Conservation (phyloP, 257 asterid genomes). For the Handroanthus guayacan region DNA sequence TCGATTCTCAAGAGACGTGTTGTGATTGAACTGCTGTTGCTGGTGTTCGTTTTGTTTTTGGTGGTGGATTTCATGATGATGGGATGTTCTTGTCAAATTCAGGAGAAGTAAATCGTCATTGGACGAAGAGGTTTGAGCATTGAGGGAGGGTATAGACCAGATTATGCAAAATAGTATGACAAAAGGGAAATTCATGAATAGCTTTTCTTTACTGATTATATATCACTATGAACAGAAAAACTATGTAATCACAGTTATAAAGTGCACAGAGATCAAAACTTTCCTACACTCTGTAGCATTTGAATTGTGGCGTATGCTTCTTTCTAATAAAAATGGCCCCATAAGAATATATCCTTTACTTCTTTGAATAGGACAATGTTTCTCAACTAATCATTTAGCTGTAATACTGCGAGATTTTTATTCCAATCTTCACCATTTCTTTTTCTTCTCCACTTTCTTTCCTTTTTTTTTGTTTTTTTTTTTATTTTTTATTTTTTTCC, state of each 20-base stretch:
- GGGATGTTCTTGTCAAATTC: slow-evolving; percentile 1
- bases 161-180: slow-evolving; percentile 31
- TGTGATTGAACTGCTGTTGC: neutral
- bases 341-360: slow-evolving; percentile 50
- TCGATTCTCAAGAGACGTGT: slow-evolving; percentile 28
- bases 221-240: neutral
- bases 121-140: slow-evolving; percentile 14
- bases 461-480: neutral
- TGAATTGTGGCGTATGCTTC: neutral
- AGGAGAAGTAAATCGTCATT: neutral
- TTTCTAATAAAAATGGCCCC: slow-evolving; percentile 2
- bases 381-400: slow-evolving; percentile 4
- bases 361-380: slow-evolving; percentile 28
- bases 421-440: slow-evolving; percentile 46
- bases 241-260: slow-evolving; percentile 19
- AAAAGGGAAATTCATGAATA: slow-evolving; percentile 30
- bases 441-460: slow-evolving; percentile 18
- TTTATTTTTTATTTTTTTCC: neutral
- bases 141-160: slow-evolving; percentile 29
- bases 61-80: neutral
- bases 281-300: slow-evolving; percentile 6
- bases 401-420: slow-evolving; percentile 36
- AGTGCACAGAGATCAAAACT: slow-evolving; percentile 9
- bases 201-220: neutral
- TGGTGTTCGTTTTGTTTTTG: too few species aligned